Base-by-base conservation (phyloP, 768 basidiomycete species). In the Nidularia sp. region DNA sequence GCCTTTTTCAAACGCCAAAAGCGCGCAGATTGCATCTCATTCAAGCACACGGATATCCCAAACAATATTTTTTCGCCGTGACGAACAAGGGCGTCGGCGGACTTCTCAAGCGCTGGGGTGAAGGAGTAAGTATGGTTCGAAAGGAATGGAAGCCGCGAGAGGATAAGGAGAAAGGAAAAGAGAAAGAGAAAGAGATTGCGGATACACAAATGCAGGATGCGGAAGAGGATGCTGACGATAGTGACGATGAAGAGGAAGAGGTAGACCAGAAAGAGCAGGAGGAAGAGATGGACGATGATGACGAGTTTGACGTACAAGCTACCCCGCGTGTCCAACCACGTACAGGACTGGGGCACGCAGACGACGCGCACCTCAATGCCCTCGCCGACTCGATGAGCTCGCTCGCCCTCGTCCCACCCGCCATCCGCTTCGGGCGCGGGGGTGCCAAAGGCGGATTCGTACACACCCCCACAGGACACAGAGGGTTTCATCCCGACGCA, bases 61-160 rank as follows among this genome's bases (percentile, higher is more conserved):
- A 90, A 62, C 83, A 93, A 61, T 96, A 87, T 66, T 95, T 92
- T 69, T 96, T 95, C 64, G 82, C 88, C 15, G 86, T 96, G 15
- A 93, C 90, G 12, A 94, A 94, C 69, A 93, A 90, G 63, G 93
- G 93, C 18, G 83, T 93, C 9, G 91, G 90, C 9, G 89, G 86
- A 3, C 70, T 93, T 13, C 66, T 93, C 51, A 80, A 82, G 64
- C 80, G 73, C 60, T 93, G 90, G 88, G 91, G 91, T 7, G 88
- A 89, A 53, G 91, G 90, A 5, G 91, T 81, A 4, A 91, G 88
- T 58, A 74, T 93, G 70, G 73, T 93, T 49, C 77, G 91, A 36
- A 80, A 80, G 8, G 72, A 79, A 51, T 93, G 90, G 90, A 88
- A 81, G 48, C 55, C 72, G 2, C 64, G 76, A 47, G 69, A 66